Base-by-base conservation (phyloP, 1,284 basidiomycete species). In the Calocybe gambosa region DNA sequence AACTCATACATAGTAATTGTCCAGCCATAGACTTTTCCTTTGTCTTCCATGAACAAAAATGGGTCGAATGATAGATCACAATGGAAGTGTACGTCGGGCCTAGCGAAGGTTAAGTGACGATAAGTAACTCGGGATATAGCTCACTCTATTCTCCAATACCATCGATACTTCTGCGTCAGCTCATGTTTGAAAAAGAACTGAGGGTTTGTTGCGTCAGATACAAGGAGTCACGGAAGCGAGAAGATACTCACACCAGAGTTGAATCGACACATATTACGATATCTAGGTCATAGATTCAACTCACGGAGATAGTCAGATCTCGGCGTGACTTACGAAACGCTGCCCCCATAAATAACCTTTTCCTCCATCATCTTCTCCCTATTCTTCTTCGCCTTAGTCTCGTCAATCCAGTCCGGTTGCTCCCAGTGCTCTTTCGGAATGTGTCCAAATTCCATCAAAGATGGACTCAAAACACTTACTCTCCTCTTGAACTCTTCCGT, bases 231-330 rank as follows among this genome's bases (percentile, higher is more conserved):
- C 42, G 41, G 23, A 2, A 7, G 12, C 3, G 7, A 46, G 29
- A 19, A 33, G 45, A n/a, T 16, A 42, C 67, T 29, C 49, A 71
- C 69, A 23, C 89, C 89, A 4, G 85, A 87, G 58, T 92, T 88
- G 67, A 85, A 93, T 34, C 90, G 77, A 62, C 89, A 93, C 88
- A 91, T 84, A 51, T 85, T 84, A 19, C 81, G 72, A 45, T 70
- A 70, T 31, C 63, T 66, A 34, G 5, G n/a, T n/a, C n/a, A n/a
- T n/a, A n/a, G n/a, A n/a, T n/a, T n/a, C n/a, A 18, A 4, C 29
- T 13, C 34, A 16, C 18, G 15, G 2, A 10, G 26, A 29, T n/a
- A 3, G 15, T n/a, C n/a, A n/a, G n/a, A n/a, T n/a, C 7, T 10
- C 3, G 13, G 9, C 36, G 20, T 4, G 10, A 54, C 58, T 47